These are phyloP conservation scores for Megacollybia marginata DNA, from an alignment of 768 basidiomycete species.

Conservation along the genomic window DNA sequence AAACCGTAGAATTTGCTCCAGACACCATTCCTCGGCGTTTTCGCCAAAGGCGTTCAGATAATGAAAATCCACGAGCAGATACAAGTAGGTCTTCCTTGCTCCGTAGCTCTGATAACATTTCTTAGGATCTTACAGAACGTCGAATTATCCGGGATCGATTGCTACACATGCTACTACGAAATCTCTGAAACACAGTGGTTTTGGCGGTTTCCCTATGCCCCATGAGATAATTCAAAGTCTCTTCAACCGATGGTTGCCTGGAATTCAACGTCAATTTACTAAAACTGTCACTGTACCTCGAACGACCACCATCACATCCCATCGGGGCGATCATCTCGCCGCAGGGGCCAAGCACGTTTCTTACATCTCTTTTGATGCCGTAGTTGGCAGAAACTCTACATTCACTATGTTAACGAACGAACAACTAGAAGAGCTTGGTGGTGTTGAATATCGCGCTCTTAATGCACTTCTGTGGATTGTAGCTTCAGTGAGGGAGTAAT, in stretches of 20 bases:
- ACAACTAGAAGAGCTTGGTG: slow-evolving; percentile 87
- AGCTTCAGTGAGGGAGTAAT: slow-evolving; percentile 41
- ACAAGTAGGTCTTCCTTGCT: slow-evolving; percentile 6
- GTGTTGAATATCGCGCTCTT: slow-evolving; percentile 86
- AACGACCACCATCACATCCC: slow-evolving; percentile 52
- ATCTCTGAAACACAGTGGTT: slow-evolving; percentile 34
- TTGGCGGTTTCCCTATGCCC: slow-evolving; percentile 75
- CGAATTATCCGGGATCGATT: no score
- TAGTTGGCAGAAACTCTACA: slow-evolving; percentile 76
- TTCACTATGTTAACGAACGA: slow-evolving; percentile 67
- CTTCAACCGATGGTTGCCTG: slow-evolving; percentile 56
- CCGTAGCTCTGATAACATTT: not conserved
- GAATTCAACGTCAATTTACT: slow-evolving; percentile 45
- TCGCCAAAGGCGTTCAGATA: not conserved
- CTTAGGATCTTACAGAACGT: slow-evolving; percentile 11
- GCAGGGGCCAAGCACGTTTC: slow-evolving; percentile 50
- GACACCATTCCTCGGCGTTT: slow-evolving; percentile 17
- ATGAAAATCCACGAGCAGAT: slow-evolving; percentile 5
- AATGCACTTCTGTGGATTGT: slow-evolving; percentile 80
- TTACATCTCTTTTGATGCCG: slow-evolving; percentile 81
- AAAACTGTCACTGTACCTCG: slow-evolving; percentile 72
- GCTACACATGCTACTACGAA: not conserved
- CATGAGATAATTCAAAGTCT: slow-evolving; percentile 42
- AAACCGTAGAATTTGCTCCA: slow-evolving; percentile 49
- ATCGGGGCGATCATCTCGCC: slow-evolving; percentile 23